A percentile compares a stretch with the other conserved stretches of the same genome.
phyloP scores from a whole-genome alignment of 164 flowering plant genomes.

The Magnolia kwangsiensis region DNA sequence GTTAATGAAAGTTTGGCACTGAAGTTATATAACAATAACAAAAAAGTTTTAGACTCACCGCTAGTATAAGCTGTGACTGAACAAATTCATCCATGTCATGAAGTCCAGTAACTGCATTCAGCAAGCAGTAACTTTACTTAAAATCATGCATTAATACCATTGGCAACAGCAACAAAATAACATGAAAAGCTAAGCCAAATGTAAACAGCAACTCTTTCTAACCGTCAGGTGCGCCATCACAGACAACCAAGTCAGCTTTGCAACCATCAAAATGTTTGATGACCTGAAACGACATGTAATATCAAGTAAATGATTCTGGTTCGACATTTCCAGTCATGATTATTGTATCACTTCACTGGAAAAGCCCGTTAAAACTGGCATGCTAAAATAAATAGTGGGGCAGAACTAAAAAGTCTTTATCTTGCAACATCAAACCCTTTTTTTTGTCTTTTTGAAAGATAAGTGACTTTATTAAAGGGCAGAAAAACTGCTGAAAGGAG shows the following conservation, averaged over 20 bases:
- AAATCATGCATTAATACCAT: neutral
- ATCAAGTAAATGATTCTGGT: neutral
- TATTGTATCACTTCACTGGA: neutral
- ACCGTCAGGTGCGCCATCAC: conserved; percentile 99
- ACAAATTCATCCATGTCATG: conserved; percentile 99
- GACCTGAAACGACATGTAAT: conserved; percentile 42
- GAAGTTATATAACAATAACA: too few relatives aligned
- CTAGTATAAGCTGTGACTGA: conserved; percentile 31
- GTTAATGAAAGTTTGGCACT: too few relatives aligned
- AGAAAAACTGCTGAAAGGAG: too few relatives aligned
- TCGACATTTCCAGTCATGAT: neutral
- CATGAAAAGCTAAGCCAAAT: neutral
- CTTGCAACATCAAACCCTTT: neutral
- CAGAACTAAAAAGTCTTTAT: neutral
- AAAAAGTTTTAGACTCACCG: neutral
- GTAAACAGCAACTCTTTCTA: conserved; percentile 12
- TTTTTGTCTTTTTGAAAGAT: too few relatives aligned
- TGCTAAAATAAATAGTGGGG: neutral
- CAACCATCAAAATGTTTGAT: conserved; percentile 98
- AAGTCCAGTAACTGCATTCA: conserved; percentile 84
- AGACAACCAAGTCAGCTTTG: conserved; percentile 97
- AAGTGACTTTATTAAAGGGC: too few relatives aligned
- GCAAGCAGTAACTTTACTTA: neutral
- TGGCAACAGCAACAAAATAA: neutral
- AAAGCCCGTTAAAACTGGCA: neutral